Base-by-base conservation (phyloP, 257 asterid species). In the Striga asiatica region DNA sequence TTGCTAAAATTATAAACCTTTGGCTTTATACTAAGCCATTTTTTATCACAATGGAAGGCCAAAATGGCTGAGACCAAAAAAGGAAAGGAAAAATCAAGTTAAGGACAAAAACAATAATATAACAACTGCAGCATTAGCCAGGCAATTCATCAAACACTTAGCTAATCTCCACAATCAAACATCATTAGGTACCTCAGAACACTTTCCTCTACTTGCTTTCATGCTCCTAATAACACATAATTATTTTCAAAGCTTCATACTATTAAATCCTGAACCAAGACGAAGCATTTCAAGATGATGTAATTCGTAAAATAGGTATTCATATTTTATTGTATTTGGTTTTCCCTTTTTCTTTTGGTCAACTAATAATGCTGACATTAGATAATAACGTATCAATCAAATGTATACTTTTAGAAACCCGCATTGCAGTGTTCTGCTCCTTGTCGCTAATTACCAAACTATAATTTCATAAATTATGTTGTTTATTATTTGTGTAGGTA, bases 11-110 rank as follows among this genome's bases (percentile, higher is more conserved):
- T 94, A 50, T 76, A 46, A 60, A 73, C 88, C 64, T 75, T 63
- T 2, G 98, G 98, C 74, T 74, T 67, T 42, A 89, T 79, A 56
- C 86, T 89, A 34, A 89, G 78, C 98, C 98, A 89, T 68, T 89
- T 89, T 67, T 89, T 86, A 89, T 79, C 80, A 89, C 93, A 66
- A 83, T 70, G 49, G 94, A 75, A 0, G 98, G 96, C 98, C 96
- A 86, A 62, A 86, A 89, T 19, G 93, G 23, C 97, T 84, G 75
- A 23, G 31, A 32, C 53, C 28, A 3, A 3, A 27, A 27, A 7
- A 29, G 1, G 9, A 29, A 29, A 1, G 8, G 8, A 29, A 29
- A 29, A 29, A 29, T 1, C 2, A 29, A 7, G n/a, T n/a, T n/a
- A n/a, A n/a, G n/a, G n/a, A n/a, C n/a, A n/a, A n/a, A n/a, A n/a